These are phyloP conservation scores for Magnusiomyces fungicola DNA, from an alignment of 1,139 yeast species.

Conservation along the genomic window DNA sequence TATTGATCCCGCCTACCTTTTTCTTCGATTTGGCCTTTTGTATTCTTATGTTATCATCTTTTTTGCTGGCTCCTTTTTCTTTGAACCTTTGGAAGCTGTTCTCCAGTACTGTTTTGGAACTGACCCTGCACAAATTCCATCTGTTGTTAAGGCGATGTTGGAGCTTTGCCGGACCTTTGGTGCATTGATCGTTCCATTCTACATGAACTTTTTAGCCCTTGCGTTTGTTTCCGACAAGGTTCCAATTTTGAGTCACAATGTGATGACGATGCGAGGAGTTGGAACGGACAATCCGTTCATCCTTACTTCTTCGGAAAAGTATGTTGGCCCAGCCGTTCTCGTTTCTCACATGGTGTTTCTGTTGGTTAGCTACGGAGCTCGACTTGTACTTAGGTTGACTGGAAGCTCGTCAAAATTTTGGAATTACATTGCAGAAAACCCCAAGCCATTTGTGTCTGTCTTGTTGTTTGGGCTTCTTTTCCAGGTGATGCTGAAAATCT, in stretches of 20 bases:
- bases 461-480: too few species aligned
- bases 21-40: background rate
- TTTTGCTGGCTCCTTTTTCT: background rate
- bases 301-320: background rate
- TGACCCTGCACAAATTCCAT: too few species aligned
- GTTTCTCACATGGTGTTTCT: background rate
- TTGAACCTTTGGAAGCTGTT: constrained; percentile 10
- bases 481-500: constrained; percentile 11
- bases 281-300: background rate
- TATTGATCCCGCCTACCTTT: too few species aligned
- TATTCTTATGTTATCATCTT: background rate
- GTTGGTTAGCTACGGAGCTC: background rate
- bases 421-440: constrained; percentile 1
- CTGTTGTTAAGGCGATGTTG: too few species aligned
- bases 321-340: background rate
- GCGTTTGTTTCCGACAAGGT: background rate
- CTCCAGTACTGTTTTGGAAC: too few species aligned
- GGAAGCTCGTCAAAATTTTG: background rate
- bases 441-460: constrained; percentile 16
- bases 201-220: background rate
- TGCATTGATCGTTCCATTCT: constrained; percentile 7
- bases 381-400: background rate
- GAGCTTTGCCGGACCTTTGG: too few species aligned
- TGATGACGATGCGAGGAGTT: background rate
- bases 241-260: background rate